These are phyloP conservation scores for Chernovozyma aurita DNA, from an alignment of 1,139 yeast species.

Conservation along the genomic window DNA sequence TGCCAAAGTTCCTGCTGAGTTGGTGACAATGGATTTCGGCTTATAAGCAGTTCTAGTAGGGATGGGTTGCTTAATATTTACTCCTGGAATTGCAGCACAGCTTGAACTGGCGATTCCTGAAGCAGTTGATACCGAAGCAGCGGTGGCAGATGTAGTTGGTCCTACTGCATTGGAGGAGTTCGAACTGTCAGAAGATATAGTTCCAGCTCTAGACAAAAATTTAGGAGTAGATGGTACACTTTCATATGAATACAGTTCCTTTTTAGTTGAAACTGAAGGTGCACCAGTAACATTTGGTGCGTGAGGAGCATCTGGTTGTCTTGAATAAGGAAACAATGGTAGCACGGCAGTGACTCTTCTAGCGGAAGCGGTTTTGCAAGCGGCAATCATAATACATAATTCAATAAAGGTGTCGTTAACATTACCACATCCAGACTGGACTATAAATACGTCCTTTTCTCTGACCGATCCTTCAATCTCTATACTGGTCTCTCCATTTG, in stretches of 20 bases:
- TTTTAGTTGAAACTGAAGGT: constrained; percentile 36
- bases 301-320: constrained; percentile 96
- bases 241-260: constrained; percentile 50
- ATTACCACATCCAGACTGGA: constrained; percentile 79
- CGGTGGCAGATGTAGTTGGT: background rate
- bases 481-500: constrained; percentile 89
- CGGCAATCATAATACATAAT: constrained; percentile 80
- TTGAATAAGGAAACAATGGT: constrained; percentile 91
- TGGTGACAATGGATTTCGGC: constrained; percentile 29
- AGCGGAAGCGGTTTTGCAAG: constrained; percentile 95
- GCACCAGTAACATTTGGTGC: constrained; percentile 60
- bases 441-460: constrained; percentile 88
- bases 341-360: constrained; percentile 89
- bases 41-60: background rate
- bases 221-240: constrained; percentile 63
- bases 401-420: constrained; percentile 92
- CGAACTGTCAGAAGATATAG: background rate
- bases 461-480: constrained; percentile 80
- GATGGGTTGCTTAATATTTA: constrained; percentile 4
- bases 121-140: constrained; percentile 9
- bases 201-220: constrained; percentile 25
- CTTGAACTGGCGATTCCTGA: constrained; percentile 4
- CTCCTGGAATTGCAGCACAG: constrained; percentile 9
- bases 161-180: background rate
- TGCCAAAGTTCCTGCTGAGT: constrained; percentile 27